Base-by-base conservation (phyloP, 1,139 yeast genomes). In the Yarrowia galli region DNA sequence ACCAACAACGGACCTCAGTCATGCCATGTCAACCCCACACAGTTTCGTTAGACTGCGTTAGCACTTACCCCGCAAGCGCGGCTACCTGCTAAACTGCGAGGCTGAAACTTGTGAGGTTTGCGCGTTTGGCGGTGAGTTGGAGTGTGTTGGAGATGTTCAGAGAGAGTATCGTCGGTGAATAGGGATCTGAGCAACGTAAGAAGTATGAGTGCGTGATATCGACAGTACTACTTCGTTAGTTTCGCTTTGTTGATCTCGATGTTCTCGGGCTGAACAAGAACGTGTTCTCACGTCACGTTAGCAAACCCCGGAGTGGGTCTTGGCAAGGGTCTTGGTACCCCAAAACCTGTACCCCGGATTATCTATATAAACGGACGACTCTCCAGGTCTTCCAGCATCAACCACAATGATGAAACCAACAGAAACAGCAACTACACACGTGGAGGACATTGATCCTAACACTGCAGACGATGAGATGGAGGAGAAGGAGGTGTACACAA, bases 41-140 rank as follows among this genome's bases (percentile, higher is more conserved):
- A n/a, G 22, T 20, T 18, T 3, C 15, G 40, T 20, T 20, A 18
- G 25, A 12, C 48, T 22, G 48, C 25, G 13, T 25, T 42, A 9
- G 16, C 25, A 16, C 6, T 18, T 46, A 13, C 51, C 51, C 51
- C 51, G 51, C 51, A 46, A 25, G 51, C 51, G 51, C 51, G 51
- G 51, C 51, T 46, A 25, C 25, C 7, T 22, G 16, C 7, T 40
- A 35, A 7, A 6, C 36, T 15, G n/a, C 40, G 40, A 36, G 40
- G 40, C 40, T 15, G 38, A 35, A 10, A 15, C 7, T 35, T 3
- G n/a, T 36, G 40, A 25, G n/a, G n/a, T 13, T 36, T 36, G 40
- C 38, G 15, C 7, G 38, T 35, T 35, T n/a, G n/a, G n/a, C n/a
- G n/a, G 38, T 3, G 15, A 12, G 15, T 35, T 10, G 15, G 13